Conservation (phyloP, 1,284 basidiomycete genomes). For the Malassezia restricta region DNA sequence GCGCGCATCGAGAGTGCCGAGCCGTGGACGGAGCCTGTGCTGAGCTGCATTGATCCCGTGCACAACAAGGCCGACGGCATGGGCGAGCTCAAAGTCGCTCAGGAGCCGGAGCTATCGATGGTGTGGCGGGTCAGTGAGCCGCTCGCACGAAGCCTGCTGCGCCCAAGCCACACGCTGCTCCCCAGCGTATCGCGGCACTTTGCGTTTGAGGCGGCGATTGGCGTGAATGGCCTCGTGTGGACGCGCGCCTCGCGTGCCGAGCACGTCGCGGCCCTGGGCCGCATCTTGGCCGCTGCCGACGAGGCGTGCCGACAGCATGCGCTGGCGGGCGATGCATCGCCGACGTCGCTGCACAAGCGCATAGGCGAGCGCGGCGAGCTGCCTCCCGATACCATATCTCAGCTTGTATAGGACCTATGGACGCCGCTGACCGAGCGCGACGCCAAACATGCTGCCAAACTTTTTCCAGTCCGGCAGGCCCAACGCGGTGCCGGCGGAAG, state of each 20-base stretch:
- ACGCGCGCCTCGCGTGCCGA: conserved; percentile 18
- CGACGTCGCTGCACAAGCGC: not conserved
- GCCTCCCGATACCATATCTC: not conserved
- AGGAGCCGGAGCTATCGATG: conserved; percentile 24
- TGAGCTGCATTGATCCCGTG: conserved; percentile 36
- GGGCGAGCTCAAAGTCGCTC: conserved; percentile 32
- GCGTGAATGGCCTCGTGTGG: conserved; percentile 39
- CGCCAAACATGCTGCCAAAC: conserved; percentile 37
- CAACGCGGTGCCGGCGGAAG: conserved; percentile 16
- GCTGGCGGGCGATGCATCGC: not conserved
- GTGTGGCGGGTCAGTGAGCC: conserved; percentile 16
- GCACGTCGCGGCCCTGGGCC: conserved; percentile 31
- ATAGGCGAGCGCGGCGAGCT: conserved; percentile 3
- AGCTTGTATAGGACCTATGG: conserved; percentile 1
- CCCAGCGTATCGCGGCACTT: conserved; percentile 27
- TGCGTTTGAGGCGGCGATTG: conserved; percentile 41
- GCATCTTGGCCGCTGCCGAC: conserved; percentile 26
- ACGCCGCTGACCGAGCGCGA: conserved; percentile 22
- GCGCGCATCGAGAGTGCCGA: conserved; percentile 29
- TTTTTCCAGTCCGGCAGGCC: conserved; percentile 33
- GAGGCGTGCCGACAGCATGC: not conserved
- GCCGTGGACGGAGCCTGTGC: conserved; percentile 34
- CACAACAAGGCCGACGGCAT: conserved; percentile 37
- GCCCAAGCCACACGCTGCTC: conserved; percentile 23
- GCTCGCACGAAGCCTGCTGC: conserved; percentile 22